Percentiles rank a stretch among this genome's conserved stretches.
These are phyloP conservation scores for Ashbya aceris DNA, from an alignment of 1,139 yeast species.

Conservation along the genomic window DNA sequence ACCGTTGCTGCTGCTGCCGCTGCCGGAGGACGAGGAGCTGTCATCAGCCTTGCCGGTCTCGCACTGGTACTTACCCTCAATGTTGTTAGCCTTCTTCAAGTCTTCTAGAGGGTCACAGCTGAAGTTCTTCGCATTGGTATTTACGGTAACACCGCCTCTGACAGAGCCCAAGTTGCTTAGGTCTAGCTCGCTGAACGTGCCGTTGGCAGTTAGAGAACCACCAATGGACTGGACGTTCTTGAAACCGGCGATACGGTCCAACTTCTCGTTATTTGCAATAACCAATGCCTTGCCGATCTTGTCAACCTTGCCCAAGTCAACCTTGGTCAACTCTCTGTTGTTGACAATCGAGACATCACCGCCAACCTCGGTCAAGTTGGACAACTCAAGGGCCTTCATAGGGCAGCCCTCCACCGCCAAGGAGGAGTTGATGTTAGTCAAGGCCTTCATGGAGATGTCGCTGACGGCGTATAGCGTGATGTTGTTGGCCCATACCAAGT, in stretches of 20 bases:
- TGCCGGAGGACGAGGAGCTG: conserved; percentile 41
- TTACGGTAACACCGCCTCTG: conserved; percentile 83
- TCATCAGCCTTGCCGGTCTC: conserved; percentile 44
- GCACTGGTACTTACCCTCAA: conserved; percentile 84
- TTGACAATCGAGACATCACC: conserved; percentile 69
- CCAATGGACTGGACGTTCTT: conserved; percentile 61
- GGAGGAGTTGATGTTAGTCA: conserved; percentile 69
- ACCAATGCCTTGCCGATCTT: conserved; percentile 81
- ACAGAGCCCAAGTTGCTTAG: conserved; percentile 65
- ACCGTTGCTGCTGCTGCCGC: conserved; percentile 27
- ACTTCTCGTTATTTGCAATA: conserved; percentile 71
- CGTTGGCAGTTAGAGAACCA: conserved; percentile 78
- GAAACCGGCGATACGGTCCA: conserved; percentile 63
- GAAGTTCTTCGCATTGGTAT: conserved; percentile 62
- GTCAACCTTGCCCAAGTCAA: conserved; percentile 63
- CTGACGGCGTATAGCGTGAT: conserved; percentile 72
- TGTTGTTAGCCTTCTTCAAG: conserved; percentile 61
- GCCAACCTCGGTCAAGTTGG: conserved; percentile 55
- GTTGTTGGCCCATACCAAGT: conserved; percentile 76
- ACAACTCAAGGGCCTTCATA: conserved; percentile 48
- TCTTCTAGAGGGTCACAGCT: conserved; percentile 69
- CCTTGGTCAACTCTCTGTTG: conserved; percentile 60
- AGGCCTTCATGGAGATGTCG: conserved; percentile 59
- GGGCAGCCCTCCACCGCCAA: conserved; percentile 64
- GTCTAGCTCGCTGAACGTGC: conserved; percentile 73